Percentiles rank a stretch among this genome's conserved stretches.
phyloP scores from a whole-genome alignment of 2,329 filamentous ascomycete genomes.

The Colletotrichum tanaceti region DNA sequence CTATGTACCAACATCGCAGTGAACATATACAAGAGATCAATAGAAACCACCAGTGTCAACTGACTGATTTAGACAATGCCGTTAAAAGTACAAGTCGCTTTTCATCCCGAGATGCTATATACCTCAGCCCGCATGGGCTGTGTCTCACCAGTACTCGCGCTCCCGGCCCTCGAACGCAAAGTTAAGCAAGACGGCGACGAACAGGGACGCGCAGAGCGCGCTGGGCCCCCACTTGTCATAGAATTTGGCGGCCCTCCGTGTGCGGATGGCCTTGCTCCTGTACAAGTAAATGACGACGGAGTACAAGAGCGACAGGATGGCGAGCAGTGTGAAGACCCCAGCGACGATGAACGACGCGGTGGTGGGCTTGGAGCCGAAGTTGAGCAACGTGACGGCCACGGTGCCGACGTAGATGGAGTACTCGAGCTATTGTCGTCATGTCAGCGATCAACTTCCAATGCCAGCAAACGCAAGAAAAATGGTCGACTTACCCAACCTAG shows the following conservation, averaged over 20 bases:
- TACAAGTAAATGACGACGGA: slow-evolving; percentile 87
- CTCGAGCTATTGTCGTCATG: slow-evolving; percentile 72
- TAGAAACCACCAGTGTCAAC: slow-evolving; percentile 13
- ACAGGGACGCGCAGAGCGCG: slow-evolving; percentile 77
- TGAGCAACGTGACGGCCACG: slow-evolving; percentile 85
- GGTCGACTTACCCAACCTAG: slow-evolving; percentile 80
- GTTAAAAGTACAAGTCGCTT: neutral
- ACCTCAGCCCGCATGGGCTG: neutral
- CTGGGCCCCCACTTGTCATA: slow-evolving; percentile 91
- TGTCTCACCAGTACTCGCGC: slow-evolving; percentile 62
- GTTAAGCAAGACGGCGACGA: slow-evolving; percentile 80
- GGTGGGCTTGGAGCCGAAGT: slow-evolving; percentile 75
- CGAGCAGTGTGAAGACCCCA: slow-evolving; percentile 84
- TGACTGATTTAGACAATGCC: neutral
- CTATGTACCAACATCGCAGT: neutral
- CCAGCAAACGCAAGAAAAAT: neutral
- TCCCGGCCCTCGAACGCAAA: slow-evolving; percentile 82
- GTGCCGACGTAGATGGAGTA: slow-evolving; percentile 95
- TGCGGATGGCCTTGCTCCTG: slow-evolving; percentile 86
- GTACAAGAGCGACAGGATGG: slow-evolving; percentile 83
- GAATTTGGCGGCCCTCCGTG: slow-evolving; percentile 85
- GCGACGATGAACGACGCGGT: slow-evolving; percentile 74
- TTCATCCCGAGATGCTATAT: neutral
- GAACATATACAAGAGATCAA: neutral
- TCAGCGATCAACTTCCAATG: slow-evolving; percentile 38